Evolutionary conservation across 768 basidiomycete genomes (phyloP).

Genomic region (Panellus pusillus): DNA sequence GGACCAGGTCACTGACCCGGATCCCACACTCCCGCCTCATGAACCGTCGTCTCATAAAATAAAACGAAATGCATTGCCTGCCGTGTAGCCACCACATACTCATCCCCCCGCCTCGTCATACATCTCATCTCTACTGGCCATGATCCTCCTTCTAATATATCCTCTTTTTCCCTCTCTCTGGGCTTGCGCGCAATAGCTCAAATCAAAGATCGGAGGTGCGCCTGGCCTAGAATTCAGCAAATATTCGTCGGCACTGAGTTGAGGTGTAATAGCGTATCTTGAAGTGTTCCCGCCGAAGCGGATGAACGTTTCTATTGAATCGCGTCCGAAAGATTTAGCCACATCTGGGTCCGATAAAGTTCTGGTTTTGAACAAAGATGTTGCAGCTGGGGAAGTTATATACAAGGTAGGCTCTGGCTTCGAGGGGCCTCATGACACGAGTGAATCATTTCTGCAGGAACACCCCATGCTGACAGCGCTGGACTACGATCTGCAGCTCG

Average conservation of each 20-base stretch:
- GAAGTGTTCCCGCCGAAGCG: conserved; percentile 72
- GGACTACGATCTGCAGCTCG: conserved; percentile 67
- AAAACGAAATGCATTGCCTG: conserved; percentile 13
- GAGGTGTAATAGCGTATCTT: conserved; percentile 62
- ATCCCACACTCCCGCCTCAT: conserved; percentile 45
- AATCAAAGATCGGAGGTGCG: conserved; percentile 16
- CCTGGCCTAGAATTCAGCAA: conserved; percentile 8
- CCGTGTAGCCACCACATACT: conserved; percentile 20
- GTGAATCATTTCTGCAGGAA: conserved; percentile 50
- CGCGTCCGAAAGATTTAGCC: conserved; percentile 26
- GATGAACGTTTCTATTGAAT: conserved; percentile 65
- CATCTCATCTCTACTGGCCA: conserved; percentile 14
- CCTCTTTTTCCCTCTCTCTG: conserved; percentile 2
- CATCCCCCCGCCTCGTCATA: conserved; percentile 7
- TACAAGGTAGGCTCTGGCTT: conserved; percentile 55
- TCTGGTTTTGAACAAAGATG: conserved; percentile 65
- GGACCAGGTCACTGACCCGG: conserved; percentile 83
- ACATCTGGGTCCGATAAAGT: conserved; percentile 45
- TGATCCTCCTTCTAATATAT: conserved; percentile 21
- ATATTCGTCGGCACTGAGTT: conserved; percentile 20
- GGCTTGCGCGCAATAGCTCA: conserved; percentile 6
- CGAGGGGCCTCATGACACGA: neutral
- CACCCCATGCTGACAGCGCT: conserved; percentile 68
- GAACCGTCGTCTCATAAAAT: conserved; percentile 20
- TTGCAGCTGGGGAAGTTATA: conserved; percentile 70